Base-by-base conservation (phyloP, 1,284 basidiomycete species). In the Lentinula novae-zelandiae region DNA sequence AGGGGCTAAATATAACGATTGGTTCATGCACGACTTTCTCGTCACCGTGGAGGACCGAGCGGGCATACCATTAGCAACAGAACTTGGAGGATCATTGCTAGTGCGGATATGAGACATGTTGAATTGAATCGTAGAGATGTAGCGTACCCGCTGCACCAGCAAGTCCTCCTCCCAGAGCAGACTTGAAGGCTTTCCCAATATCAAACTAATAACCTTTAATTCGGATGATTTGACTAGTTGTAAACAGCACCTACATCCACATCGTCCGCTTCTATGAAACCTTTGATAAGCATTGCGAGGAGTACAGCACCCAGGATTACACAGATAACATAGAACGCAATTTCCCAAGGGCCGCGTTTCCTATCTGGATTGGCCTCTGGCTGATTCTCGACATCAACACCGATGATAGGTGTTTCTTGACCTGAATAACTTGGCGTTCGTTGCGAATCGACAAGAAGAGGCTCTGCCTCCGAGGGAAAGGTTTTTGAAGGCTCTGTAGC, bases 1-100 rank as follows among this genome's bases (percentile, higher is more conserved):
- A 92, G 72, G 1, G 90, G 90, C 87, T 81, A 53, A 46, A 22
- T 22, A 46, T 9, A 46, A 7, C 10, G 10, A 10, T 20, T 22
- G n/a, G n/a, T 9, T 46, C 17, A 46, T 17, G 22, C 22, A 22
- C 8, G 15, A 20, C 44, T 46, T 46, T 46, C 44, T 46, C 44
- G 44, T 5, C 48, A 53, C 5, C 34, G 40, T 49, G 44, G 27
- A 39, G 54, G 48, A 69, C 58, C 13, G 64, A 66, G 46, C 61
- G 44, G 36, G 49, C 67, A 60, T 68, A 85, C 86, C 92, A 95
- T 95, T 58, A 95, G 80, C 0, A 87, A 85, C 50, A 94, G 72
- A 12, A 96, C 94, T 71, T 96, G 94, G 3, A 96, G 77, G 7
- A 96, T 82, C 93, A 95, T 95, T 0, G 93, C 93, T 82, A 17